A percentile compares a stretch with the other conserved stretches of the same genome.
These are phyloP conservation scores for Botrytis elliptica DNA, from an alignment of 2,329 filamentous ascomycete species.

Conservation along the genomic window DNA sequence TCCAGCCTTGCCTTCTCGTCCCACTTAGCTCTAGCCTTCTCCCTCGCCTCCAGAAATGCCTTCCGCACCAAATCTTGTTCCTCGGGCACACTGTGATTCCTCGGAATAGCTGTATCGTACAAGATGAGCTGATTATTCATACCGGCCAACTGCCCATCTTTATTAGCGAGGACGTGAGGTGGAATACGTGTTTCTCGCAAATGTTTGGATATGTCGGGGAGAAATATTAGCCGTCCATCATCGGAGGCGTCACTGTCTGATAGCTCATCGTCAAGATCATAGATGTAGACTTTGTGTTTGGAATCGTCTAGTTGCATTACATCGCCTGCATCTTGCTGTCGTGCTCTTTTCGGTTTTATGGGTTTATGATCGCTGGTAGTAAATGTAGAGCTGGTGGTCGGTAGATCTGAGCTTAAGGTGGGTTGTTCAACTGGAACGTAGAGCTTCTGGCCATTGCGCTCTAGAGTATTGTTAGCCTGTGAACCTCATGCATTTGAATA, in stretches of 20 bases:
- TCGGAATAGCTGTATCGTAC: slow-evolving; percentile 66
- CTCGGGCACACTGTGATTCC: slow-evolving; percentile 71
- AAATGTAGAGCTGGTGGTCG: slow-evolving; percentile 14
- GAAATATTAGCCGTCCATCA: slow-evolving; percentile 66
- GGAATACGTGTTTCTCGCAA: slow-evolving; percentile 66
- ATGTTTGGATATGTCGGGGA: slow-evolving; percentile 82
- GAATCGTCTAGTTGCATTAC: slow-evolving; percentile 82
- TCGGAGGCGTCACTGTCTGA: slow-evolving; percentile 62
- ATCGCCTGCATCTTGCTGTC: slow-evolving; percentile 47
- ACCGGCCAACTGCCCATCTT: slow-evolving; percentile 54
- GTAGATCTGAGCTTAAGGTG: slow-evolving; percentile 27
- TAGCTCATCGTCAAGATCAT: slow-evolving; percentile 85
- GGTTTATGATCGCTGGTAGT: slow-evolving; percentile 27
- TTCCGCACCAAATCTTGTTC: slow-evolving; percentile 76
- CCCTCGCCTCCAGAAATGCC: slow-evolving; percentile 78
- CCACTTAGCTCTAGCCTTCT: slow-evolving; percentile 62
- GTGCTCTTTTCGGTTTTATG: slow-evolving; percentile 25
- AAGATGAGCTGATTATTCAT: slow-evolving; percentile 71
- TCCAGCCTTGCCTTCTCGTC: slow-evolving; percentile 42
- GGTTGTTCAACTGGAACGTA: slow-evolving; percentile 63
- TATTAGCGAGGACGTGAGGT: slow-evolving; percentile 59
- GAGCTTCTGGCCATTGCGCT: slow-evolving; percentile 61
- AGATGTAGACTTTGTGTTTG: slow-evolving; percentile 84
- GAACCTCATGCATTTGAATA: slow-evolving; percentile 9
- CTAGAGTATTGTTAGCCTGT: slow-evolving; percentile 43